Base-by-base conservation (phyloP, 176 grass and related monocot genomes). In the Avena insularis region DNA sequence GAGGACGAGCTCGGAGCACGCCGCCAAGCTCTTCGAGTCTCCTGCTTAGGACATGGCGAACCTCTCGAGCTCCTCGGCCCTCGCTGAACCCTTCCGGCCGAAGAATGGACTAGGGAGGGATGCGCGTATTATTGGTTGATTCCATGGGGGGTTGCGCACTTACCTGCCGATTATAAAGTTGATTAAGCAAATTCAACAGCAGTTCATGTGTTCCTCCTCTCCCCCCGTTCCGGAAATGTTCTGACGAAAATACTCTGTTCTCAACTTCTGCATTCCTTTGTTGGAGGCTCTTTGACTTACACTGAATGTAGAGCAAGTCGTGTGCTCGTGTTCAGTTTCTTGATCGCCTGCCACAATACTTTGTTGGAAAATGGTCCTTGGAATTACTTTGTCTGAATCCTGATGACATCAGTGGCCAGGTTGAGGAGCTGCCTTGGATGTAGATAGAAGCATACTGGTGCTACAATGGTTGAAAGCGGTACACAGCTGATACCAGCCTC, bases 391-490 rank as follows among this genome's bases (percentile, higher is more conserved):
- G 54, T 79, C 43, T 87, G 27, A 72, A 55, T 79, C 62, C n/a
- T n/a, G n/a, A 45, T 82, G 45, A 64, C 21, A 51, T 50, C 27
- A 33, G 21, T 19, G 31, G n/a, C 55, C 80, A 92, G 87, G 83
- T 78, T 79, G 64, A 89, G 79, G 19, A 48, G 2, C 71, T 75
- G 36, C 6, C 29, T 12, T 71, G 3, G 17, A 89, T 43, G 67
- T 19, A 20, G 71, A 82, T 40, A 20, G 71, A 82, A 87, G 84
- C 78, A 23, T 59, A 54, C 48, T 9, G 25, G 51, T 55, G 40
- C 87, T 40, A 77, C 71, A 29, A 92, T 95, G 88, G 78, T 81
- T 21, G 77, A 89, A 61, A 72, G 55, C 35, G 60, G 86, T 74
- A 54, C 79, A 61, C 91, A 91, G 55, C 82, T 87, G 80, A 79